A percentile compares a stretch with the other conserved stretches of the same genome.
Conservation (phyloP, 2,329 filamentous ascomycete genomes). For the Clarireedia monteithiana region DNA sequence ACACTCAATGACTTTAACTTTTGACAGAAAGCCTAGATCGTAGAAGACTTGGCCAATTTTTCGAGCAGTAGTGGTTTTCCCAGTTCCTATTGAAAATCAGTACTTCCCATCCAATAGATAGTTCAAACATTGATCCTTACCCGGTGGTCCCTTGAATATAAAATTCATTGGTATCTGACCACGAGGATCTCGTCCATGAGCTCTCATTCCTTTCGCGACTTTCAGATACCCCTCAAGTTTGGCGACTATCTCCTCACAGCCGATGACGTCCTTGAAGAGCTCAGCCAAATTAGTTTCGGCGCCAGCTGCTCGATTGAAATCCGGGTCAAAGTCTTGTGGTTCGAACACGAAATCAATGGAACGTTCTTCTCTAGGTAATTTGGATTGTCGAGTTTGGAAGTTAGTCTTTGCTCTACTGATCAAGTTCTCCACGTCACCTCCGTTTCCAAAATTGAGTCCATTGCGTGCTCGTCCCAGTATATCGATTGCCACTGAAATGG, state of each 20-base stretch:
- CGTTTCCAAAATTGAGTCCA: constrained; percentile 63
- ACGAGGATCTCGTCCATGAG: constrained; percentile 39
- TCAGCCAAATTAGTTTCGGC: constrained; percentile 35
- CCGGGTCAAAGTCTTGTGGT: constrained; percentile 42
- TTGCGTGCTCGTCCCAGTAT: constrained; percentile 55
- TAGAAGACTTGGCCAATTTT: constrained; percentile 72
- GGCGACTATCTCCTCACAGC: constrained; percentile 41
- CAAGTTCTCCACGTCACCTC: constrained; percentile 66
- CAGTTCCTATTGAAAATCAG: constrained; percentile 42
- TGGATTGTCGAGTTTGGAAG: constrained; percentile 21
- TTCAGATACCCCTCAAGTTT: constrained; percentile 42
- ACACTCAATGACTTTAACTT: constrained; percentile 52
- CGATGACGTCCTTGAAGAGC: constrained; percentile 44
- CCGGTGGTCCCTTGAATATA: constrained; percentile 47
- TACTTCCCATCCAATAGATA: background rate
- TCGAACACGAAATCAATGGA: constrained; percentile 22
- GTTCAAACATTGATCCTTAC: constrained; percentile 33
- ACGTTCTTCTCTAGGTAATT: constrained; percentile 9
- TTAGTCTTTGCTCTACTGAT: constrained; percentile 42
- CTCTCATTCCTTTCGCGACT: constrained; percentile 37
- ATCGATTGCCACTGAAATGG: constrained; percentile 46
- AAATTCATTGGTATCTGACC: constrained; percentile 49
- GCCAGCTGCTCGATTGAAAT: constrained; percentile 38
- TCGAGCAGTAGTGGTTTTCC: constrained; percentile 65
- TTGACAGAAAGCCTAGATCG: constrained; percentile 60